phyloP scores from a whole-genome alignment of 1,284 basidiomycete genomes.

The Peniophora sp. region DNA sequence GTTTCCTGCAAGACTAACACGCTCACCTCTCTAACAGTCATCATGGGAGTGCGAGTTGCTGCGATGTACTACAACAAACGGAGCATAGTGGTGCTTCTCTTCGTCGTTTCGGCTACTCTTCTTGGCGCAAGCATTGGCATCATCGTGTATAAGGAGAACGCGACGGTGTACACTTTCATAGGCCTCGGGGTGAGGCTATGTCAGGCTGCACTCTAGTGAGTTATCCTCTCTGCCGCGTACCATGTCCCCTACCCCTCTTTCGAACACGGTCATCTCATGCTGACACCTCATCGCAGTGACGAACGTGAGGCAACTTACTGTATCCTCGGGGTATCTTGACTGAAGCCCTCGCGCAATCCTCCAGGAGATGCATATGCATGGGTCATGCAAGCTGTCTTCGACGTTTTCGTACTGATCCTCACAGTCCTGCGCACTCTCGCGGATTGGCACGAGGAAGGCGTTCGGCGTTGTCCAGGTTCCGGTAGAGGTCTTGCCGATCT shows the following conservation, averaged over 20 bases:
- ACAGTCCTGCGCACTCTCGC: constrained; percentile 20
- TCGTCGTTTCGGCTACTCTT: neutral
- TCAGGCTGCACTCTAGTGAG: neutral
- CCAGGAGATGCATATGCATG: constrained; percentile 20
- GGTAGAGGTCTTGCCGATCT: constrained; percentile 16
- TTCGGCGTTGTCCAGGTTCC: constrained; percentile 6
- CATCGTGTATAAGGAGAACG: neutral
- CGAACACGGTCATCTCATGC: neutral
- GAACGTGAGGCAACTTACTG: neutral
- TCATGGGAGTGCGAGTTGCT: neutral
- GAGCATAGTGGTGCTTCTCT: neutral
- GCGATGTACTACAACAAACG: neutral
- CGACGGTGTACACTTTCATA: neutral
- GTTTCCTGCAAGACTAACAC: neutral
- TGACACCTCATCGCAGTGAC: neutral
- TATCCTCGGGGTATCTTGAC: neutral
- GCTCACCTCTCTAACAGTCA: neutral
- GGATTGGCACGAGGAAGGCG: constrained; percentile 5
- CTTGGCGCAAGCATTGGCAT: neutral
- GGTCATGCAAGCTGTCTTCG: constrained; percentile 22
- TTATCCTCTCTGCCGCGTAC: neutral
- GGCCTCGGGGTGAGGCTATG: neutral
- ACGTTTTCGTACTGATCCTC: constrained; percentile 19
- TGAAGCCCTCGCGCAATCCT: neutral
- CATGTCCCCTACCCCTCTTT: neutral